These are phyloP conservation scores for Cucumis sativus DNA, from an alignment of 306 rosid species.

Conservation along the genomic window DNA sequence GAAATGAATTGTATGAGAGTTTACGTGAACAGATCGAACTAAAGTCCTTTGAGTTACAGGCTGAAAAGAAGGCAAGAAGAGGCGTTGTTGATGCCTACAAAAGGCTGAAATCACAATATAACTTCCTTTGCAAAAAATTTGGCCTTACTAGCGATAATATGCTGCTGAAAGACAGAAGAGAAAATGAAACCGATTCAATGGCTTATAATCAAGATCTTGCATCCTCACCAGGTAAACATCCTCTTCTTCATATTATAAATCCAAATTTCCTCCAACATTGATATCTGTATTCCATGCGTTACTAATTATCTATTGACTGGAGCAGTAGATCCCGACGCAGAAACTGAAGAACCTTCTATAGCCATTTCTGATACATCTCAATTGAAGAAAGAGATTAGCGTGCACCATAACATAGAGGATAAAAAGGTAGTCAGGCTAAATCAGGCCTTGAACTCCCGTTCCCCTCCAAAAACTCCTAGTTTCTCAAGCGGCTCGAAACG, in stretches of 20 bases:
- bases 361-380: slow-evolving; percentile 16
- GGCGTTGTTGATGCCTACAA: slow-evolving; percentile 34
- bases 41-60: slow-evolving; percentile 24
- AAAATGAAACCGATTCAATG: slow-evolving; percentile 23
- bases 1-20: slow-evolving; percentile 16
- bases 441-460: slow-evolving; percentile 11
- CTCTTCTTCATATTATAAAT: background rate
- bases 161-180: slow-evolving; percentile 21
- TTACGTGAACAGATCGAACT: slow-evolving; percentile 23
- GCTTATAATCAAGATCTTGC: slow-evolving; percentile 23
- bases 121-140: slow-evolving; percentile 37
- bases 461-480: slow-evolving; percentile 20
- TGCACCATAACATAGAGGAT: slow-evolving; percentile 17
- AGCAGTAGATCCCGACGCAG: slow-evolving; percentile 30
- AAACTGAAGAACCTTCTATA: slow-evolving; percentile 25
- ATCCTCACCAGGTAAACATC: slow-evolving; percentile 30
- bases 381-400: slow-evolving; percentile 21
- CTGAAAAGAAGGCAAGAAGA: slow-evolving; percentile 35
- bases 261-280: background rate
- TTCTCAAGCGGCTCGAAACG: slow-evolving; percentile 23
- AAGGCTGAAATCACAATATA: slow-evolving; percentile 59
- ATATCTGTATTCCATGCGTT: background rate
- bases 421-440: slow-evolving; percentile 18
- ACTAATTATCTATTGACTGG: background rate
- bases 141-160: slow-evolving; percentile 48